Conservation (phyloP, 73 alveolate genomes). For the Breviolum minutum region DNA sequence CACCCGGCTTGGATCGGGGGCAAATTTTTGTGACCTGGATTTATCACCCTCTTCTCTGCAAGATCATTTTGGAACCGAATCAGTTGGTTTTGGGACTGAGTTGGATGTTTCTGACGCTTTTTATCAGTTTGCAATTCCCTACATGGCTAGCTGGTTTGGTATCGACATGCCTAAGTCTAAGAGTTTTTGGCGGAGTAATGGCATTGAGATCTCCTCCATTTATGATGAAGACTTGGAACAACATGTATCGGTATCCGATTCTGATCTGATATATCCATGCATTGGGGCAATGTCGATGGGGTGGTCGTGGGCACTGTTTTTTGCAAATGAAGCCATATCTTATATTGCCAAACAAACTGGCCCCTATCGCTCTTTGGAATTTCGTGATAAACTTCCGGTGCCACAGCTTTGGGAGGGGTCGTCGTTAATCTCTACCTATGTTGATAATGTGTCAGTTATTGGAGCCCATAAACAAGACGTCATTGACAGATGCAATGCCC, state of each 20-base stretch:
- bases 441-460: not conserved
- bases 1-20: not conserved
- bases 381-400: not conserved
- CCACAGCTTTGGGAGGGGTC: not conserved
- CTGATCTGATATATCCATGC: not conserved
- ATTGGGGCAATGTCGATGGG: slow-evolving; percentile 17
- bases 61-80: too few relatives aligned
- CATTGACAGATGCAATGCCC: not conserved
- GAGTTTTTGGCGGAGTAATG: not conserved
- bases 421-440: not conserved
- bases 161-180: not conserved
- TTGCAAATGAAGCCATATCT: not conserved
- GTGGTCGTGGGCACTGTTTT: too few relatives aligned
- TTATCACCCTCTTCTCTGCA: too few relatives aligned
- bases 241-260: not conserved
- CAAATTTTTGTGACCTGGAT: not conserved
- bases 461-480: not conserved
- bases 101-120: slow-evolving; percentile 17
- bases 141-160: slow-evolving; percentile 21
- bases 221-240: not conserved
- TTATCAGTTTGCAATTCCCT: not conserved
- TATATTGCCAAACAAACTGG: not conserved
- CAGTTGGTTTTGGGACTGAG: slow-evolving; percentile 6
- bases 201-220: not conserved
- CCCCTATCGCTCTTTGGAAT: not conserved